Evolutionary conservation across 805 yeast genomes (phyloP), one percentile per base, ranked within the genome.

Genomic region (Starmerella lactis-condensi): DNA sequence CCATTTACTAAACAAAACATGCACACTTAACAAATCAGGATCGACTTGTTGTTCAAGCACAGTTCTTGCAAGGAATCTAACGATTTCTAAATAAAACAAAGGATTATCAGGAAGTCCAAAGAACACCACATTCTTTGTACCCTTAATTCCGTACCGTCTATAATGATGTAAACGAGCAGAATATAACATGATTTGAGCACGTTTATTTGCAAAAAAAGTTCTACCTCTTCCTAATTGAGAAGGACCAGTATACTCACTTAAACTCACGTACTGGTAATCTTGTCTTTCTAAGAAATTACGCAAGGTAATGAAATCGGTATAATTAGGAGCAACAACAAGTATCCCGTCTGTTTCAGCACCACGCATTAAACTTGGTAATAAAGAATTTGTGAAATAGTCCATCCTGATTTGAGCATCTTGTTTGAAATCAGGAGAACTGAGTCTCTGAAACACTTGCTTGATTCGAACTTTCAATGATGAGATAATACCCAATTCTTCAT

Each of bases 101-200:
- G 94, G 93, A 50, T 85, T 82, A 11, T 72, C 60, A 10, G 98
- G 96, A 14, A 77, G 62, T 21, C 75, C 79, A 52, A 81, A 89
- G 58, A 89, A 70, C 5, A 85, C 51, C 12, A 89, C 63, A 34
- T 72, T 75, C 47, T 76, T 74, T 15, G 79, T 93, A 17, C 96
- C 96, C 36, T 65, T 68, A 31, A 89, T 61, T 35, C 77, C 83
- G 51, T 67, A 83, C 31, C 96, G 64, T 41, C 93, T 69, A 58
- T 72, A 89, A 49, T 79, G 89, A 53, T 89, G 96, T 50, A 85
- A 59, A 62, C 98, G 73, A 47, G 85, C 96, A 0, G 95, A 78
- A 54, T 85, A 85, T n/a, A 89, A 54, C 58, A 89, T 51, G 17
- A 85, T 63, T 45, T 76, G 73, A 19, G 60, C 57, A 34, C 72